phyloP scores from a whole-genome alignment of 305 asterid species.

The Withania somnifera region DNA sequence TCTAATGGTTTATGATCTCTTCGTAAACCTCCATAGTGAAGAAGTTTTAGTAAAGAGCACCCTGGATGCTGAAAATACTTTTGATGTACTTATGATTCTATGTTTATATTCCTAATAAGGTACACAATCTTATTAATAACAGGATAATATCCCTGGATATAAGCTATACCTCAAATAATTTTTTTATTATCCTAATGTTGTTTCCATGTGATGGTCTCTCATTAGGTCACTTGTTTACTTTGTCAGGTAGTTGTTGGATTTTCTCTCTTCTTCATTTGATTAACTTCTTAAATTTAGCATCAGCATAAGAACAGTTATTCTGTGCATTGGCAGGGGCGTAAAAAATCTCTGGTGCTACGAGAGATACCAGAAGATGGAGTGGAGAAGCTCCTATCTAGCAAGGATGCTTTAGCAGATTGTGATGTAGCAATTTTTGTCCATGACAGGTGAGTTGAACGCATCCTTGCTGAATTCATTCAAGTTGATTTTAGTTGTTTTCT shows the following conservation, averaged over 20 bases:
- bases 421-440: constrained; percentile 91
- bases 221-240: neutral
- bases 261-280: neutral
- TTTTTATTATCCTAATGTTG: neutral
- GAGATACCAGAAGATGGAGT: constrained; percentile 86
- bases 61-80: neutral
- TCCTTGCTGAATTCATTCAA: neutral
- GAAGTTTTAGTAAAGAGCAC: neutral
- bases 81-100: neutral
- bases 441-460: constrained; percentile 52
- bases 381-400: constrained; percentile 47
- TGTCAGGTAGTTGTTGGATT: neutral
- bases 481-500: neutral
- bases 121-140: neutral
- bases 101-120: neutral
- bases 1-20: neutral
- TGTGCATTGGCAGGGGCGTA: constrained; percentile 39
- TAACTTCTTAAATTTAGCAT: neutral
- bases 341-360: constrained; percentile 72
- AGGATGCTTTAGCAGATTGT: constrained; percentile 81
- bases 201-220: neutral
- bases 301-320: neutral
- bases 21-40: neutral
- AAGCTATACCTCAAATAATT: neutral
- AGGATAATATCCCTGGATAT: neutral